A percentile compares a stretch with the other conserved stretches of the same genome.
Evolutionary conservation across 306 rosid species (phyloP).

Genomic region (Hippophae rhamnoides): DNA sequence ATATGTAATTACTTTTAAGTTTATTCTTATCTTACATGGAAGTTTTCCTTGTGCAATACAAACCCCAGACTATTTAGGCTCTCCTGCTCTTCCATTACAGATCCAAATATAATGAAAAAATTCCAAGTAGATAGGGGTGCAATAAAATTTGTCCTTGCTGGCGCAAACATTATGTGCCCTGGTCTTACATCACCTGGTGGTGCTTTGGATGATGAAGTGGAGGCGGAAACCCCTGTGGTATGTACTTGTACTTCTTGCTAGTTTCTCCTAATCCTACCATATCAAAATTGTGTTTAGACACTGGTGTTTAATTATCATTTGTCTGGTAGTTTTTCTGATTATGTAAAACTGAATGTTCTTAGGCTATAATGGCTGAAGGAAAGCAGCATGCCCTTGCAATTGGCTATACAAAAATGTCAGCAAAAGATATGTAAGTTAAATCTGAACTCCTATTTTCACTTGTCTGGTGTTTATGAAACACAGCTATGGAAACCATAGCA

Average conservation of each 20-base stretch:
- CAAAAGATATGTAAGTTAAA: conserved; percentile 80
- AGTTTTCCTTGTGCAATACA: not conserved
- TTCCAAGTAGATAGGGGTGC: conserved; percentile 95
- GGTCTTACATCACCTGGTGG: conserved; percentile 99
- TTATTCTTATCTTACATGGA: not conserved
- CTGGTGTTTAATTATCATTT: conserved; percentile 1
- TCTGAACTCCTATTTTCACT: conserved; percentile 4
- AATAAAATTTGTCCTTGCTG: conserved; percentile 82
- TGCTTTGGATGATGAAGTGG: conserved; percentile 74
- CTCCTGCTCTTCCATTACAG: conserved; percentile 30
- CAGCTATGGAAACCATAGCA: not conserved
- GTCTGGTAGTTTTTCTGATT: conserved; percentile 20
- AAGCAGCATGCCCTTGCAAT: conserved; percentile 97
- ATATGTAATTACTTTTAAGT: not conserved
- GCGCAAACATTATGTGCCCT: conserved; percentile 99
- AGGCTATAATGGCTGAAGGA: conserved; percentile 99
- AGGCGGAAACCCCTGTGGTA: conserved; percentile 92
- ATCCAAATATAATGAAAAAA: conserved; percentile 87
- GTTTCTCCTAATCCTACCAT: conserved; percentile 1
- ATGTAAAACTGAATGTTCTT: conserved; percentile 23
- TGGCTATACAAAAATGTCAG: conserved; percentile 97
- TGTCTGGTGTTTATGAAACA: not conserved
- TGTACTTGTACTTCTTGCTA: conserved; percentile 5
- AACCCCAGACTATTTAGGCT: not conserved
- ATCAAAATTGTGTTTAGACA: not conserved